These are phyloP conservation scores for Physcomitrium patens DNA, from an alignment of 225 moss, liverwort and hornwort genomes.

Conservation along the genomic window DNA sequence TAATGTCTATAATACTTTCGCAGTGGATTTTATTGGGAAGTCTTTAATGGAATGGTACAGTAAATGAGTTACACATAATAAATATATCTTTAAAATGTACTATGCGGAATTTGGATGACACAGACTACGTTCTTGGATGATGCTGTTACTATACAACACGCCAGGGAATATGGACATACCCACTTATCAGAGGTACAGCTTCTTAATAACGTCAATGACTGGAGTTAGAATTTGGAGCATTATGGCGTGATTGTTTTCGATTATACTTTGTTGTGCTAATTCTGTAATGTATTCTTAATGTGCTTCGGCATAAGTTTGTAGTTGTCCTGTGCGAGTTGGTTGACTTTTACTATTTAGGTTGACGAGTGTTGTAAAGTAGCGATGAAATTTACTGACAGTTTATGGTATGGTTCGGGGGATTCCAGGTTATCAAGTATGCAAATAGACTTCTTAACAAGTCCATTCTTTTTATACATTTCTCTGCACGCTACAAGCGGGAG, in stretches of 20 bases:
- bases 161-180: slow-evolving; percentile 85
- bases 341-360: slow-evolving; percentile 7
- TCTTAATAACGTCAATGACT: not conserved
- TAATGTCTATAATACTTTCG: too few species aligned
- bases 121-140: slow-evolving; percentile 90
- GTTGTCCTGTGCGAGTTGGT: not conserved
- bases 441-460: slow-evolving; percentile 65
- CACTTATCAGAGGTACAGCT: slow-evolving; percentile 77
- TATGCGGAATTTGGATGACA: slow-evolving; percentile 17
- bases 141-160: slow-evolving; percentile 69
- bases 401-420: slow-evolving; percentile 13
- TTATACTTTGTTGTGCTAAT: slow-evolving; percentile 1
- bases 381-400: slow-evolving; percentile 7
- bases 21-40: too few species aligned
- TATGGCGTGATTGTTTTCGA: not conserved
- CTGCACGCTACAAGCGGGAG: slow-evolving; percentile 80
- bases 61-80: not conserved
- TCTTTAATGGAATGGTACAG: too few species aligned
- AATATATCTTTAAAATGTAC: not conserved
- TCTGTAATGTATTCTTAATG: not conserved
- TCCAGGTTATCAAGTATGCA: slow-evolving; percentile 68
- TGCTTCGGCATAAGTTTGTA: not conserved
- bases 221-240: not conserved
- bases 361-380: not conserved
- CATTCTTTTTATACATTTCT: slow-evolving; percentile 92